Base-by-base conservation (phyloP, 1,284 basidiomycete species). In the Cryptococcus neoformans region DNA sequence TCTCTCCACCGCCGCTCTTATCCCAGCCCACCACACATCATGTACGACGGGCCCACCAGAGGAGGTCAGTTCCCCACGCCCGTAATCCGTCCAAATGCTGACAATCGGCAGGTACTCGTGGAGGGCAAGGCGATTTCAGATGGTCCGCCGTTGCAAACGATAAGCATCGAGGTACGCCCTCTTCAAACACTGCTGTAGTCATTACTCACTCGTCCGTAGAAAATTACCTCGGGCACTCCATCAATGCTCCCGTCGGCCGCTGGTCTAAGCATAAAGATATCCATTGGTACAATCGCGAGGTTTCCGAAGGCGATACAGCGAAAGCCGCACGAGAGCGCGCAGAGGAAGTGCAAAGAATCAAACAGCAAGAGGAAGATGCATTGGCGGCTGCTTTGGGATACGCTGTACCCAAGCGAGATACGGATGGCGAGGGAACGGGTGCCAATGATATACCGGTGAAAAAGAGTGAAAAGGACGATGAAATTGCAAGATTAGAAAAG, bases 231-330 rank as follows among this genome's bases (percentile, higher is more conserved):
- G 92, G 92, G 4, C 88, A 92, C 69, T 91, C 90, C 61, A 86
- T 94, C 76, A 92, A 94, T 68, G 92, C 91, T 1, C 92, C 92
- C 0, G 90, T 89, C 2, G 92, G 92, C 3, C 81, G 92, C 61
- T 95, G 92, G 92, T 92, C 95, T 78, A 93, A 92, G 79, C 90
- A 91, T 79, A 92, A 93, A 73, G 92, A 95, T 68, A 80, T 95
- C 16, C 92, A 95, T 71, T 95, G 92, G 92, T 95, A 95, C 72
- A 84, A 80, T 60, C 85, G 92, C 39, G 89, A 92, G 2, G 44
- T 68, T 10, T 65, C 76, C 0, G 62, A 74, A 6, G 64, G 63
- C 0, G 83, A 84, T 28, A 74, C 69, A 9, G 84, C 84, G 54
- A 64, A 64, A 40, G 74, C 68, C 8, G 68, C 65, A 4, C 40